Evolutionary conservation across 2,329 filamentous ascomycete species (phyloP).

Genomic region (Verticillium nonalfalfae): DNA sequence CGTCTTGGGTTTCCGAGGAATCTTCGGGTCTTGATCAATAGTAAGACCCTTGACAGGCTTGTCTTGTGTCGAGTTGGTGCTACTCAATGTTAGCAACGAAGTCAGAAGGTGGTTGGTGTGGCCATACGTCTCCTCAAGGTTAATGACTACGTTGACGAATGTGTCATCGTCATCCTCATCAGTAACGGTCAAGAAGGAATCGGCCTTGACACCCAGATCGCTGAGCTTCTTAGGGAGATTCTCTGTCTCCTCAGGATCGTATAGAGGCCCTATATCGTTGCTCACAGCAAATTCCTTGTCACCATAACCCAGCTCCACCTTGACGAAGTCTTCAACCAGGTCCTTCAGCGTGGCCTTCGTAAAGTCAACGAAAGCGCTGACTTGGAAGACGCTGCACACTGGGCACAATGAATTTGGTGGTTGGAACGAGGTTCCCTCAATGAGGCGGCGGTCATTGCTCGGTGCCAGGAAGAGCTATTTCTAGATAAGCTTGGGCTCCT

Average conservation of each 20-base stretch:
- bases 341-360: slow-evolving; percentile 69
- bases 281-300: slow-evolving; percentile 73
- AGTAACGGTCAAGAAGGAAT: slow-evolving; percentile 76
- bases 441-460: slow-evolving; percentile 49
- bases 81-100: slow-evolving; percentile 23
- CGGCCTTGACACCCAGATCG: slow-evolving; percentile 69
- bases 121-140: slow-evolving; percentile 56
- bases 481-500: neutral
- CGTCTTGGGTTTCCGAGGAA: slow-evolving; percentile 48
- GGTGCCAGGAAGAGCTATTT: slow-evolving; percentile 70
- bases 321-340: slow-evolving; percentile 70
- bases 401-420: slow-evolving; percentile 75
- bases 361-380: slow-evolving; percentile 61
- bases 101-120: neutral
- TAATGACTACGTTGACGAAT: slow-evolving; percentile 74
- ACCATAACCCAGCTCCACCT: slow-evolving; percentile 65
- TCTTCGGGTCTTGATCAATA: slow-evolving; percentile 35
- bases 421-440: slow-evolving; percentile 50
- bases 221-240: slow-evolving; percentile 74
- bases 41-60: slow-evolving; percentile 48
- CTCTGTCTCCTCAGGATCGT: slow-evolving; percentile 83
- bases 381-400: slow-evolving; percentile 72
- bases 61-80: slow-evolving; percentile 33
- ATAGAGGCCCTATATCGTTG: slow-evolving; percentile 71
- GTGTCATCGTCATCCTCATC: slow-evolving; percentile 72